Percentiles rank a stretch among this genome's conserved stretches.
phyloP scores from a whole-genome alignment of 2,329 filamentous ascomycete species.

The Colletotrichum echinochloae region DNA sequence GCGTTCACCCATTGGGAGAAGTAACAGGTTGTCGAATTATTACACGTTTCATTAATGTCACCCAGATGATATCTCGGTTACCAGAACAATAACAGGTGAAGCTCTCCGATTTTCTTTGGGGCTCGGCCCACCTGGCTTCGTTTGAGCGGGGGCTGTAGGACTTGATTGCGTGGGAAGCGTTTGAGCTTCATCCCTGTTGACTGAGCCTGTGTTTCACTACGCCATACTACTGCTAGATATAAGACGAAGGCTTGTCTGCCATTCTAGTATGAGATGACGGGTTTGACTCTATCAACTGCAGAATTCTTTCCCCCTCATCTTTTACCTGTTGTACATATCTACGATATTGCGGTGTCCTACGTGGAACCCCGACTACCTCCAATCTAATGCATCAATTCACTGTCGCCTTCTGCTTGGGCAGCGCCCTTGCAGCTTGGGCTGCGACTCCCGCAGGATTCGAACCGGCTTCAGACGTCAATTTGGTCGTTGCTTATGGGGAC shows the following conservation, averaged over 20 bases:
- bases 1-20: too few relatives aligned
- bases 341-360: not conserved
- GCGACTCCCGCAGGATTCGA: conserved; percentile 56
- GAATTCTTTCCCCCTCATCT: not conserved
- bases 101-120: not conserved
- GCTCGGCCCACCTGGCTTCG: too few relatives aligned
- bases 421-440: conserved; percentile 47
- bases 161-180: conserved; percentile 12
- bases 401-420: conserved; percentile 20
- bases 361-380: too few relatives aligned
- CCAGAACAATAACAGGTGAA: not conserved
- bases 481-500: conserved; percentile 54
- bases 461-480: conserved; percentile 51
- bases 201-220: conserved; percentile 17
- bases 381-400: conserved; percentile 18
- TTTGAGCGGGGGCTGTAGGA: not conserved
- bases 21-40: too few relatives aligned
- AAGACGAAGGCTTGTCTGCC: conserved; percentile 17
- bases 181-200: conserved; percentile 24
- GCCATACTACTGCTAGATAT: conserved; percentile 7
- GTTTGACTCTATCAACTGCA: not conserved
- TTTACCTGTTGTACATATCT: not conserved
- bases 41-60: not conserved
- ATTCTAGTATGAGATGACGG: too few relatives aligned
- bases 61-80: not conserved